phyloP scores from a whole-genome alignment of 2,329 filamentous ascomycete species.

The Cercospora zeae-maydis region DNA sequence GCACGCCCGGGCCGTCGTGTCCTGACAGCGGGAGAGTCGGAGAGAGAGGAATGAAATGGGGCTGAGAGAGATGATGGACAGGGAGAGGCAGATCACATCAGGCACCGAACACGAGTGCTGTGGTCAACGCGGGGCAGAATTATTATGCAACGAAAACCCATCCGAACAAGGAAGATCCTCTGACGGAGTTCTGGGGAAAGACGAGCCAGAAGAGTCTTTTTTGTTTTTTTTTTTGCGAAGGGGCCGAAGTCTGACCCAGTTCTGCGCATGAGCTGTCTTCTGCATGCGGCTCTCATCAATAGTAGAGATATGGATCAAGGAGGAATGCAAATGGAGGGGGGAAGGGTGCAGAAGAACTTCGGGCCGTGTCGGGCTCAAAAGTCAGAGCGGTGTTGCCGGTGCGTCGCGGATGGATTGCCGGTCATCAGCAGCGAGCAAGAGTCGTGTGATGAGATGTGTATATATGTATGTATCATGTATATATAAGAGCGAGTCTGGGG shows the following conservation, averaged over 20 bases:
- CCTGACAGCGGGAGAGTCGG: conserved; percentile 12
- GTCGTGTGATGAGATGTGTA: not conserved
- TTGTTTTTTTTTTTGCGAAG: not conserved
- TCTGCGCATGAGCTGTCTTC: conserved; percentile 26
- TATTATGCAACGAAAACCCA: not conserved
- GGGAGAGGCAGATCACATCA: not conserved
- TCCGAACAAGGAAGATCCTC: conserved; percentile 10
- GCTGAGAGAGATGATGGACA: not conserved
- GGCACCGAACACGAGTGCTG: conserved; percentile 3
- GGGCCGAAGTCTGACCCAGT: conserved; percentile 3
- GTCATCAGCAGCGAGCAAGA: conserved; percentile 8
- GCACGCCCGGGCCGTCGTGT: conserved; percentile 4
- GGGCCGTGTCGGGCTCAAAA: conserved; percentile 2
- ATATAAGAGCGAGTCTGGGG: conserved; percentile 7
- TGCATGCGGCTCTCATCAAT: conserved; percentile 6
- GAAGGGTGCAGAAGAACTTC: conserved; percentile 4
- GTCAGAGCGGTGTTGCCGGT: conserved; percentile 3
- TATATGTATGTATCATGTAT: not conserved
- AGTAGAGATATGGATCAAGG: conserved; percentile 5
- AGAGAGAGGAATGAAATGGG: conserved; percentile 3
- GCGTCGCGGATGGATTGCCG: conserved; percentile 2
- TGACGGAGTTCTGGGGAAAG: conserved; percentile 4
- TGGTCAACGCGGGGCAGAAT: not conserved
- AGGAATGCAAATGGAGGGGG: conserved; percentile 22
- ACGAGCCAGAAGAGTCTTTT: not conserved